phyloP scores from a whole-genome alignment of 768 basidiomycete genomes.

The Lactarius evosmus region DNA sequence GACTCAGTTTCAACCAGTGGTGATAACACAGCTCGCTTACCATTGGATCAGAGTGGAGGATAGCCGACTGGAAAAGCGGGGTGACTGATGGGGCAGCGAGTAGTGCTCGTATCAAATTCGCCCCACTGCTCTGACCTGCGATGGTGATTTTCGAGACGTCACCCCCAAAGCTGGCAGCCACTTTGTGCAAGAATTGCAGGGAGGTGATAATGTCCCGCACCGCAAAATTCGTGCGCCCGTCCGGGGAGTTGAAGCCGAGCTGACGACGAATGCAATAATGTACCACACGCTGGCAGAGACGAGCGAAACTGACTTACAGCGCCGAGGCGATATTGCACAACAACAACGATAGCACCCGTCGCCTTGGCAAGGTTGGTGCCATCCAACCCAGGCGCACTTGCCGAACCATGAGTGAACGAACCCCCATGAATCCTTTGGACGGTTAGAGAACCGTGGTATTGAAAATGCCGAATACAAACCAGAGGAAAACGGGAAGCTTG shows the following conservation, averaged over 20 bases:
- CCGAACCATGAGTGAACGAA: constrained; percentile 69
- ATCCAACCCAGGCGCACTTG: constrained; percentile 69
- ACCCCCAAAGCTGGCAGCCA: constrained; percentile 67
- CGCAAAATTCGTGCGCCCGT: constrained; percentile 67
- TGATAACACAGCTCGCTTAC: constrained; percentile 37
- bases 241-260: constrained; percentile 76
- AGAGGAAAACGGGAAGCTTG: constrained; percentile 53
- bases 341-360: constrained; percentile 73
- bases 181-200: constrained; percentile 55
- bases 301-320: constrained; percentile 44
- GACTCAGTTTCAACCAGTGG: not conserved
- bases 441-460: not conserved
- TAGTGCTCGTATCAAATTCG: constrained; percentile 71
- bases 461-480: constrained; percentile 41
- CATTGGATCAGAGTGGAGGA: constrained; percentile 87
- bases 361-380: constrained; percentile 69
- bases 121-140: constrained; percentile 83
- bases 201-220: constrained; percentile 66
- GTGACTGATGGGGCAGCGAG: constrained; percentile 69
- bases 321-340: constrained; percentile 83
- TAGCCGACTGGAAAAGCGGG: constrained; percentile 70
- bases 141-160: constrained; percentile 60
- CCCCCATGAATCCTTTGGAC: constrained; percentile 78
- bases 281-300: not conserved
- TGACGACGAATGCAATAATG: constrained; percentile 31